Evolutionary conservation across 768 basidiomycete species (phyloP).

Genomic region (Grammothele lineata): DNA sequence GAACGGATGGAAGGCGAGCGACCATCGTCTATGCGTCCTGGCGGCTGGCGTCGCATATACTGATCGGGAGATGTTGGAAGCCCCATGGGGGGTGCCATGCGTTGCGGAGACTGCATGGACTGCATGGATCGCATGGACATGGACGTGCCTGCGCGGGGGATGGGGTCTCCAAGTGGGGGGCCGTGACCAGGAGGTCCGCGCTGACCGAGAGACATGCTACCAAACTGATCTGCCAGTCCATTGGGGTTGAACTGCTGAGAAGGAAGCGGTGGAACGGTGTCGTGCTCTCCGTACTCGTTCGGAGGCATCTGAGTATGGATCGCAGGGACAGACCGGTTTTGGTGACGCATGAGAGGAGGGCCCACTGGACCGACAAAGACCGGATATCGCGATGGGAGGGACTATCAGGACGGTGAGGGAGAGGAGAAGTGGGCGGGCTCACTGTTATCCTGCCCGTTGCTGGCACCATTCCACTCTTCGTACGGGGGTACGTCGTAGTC

Average conservation of each 20-base stretch:
- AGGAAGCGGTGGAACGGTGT: conserved; percentile 24
- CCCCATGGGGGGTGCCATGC: conserved; percentile 9
- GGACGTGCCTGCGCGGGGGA: conserved; percentile 53
- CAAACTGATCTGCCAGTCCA: conserved; percentile 46
- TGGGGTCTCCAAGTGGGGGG: conserved; percentile 37
- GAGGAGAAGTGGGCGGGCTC: conserved; percentile 9
- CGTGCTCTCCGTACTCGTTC: conserved; percentile 16
- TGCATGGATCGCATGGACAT: conserved; percentile 21
- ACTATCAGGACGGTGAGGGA: conserved; percentile 5
- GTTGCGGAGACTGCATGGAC: conserved; percentile 17
- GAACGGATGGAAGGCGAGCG: conserved; percentile 27
- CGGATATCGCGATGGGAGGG: background rate
- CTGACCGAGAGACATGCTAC: conserved; percentile 43
- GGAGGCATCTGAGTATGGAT: conserved; percentile 36
- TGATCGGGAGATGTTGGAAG: conserved; percentile 18
- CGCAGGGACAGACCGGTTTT: conserved; percentile 46
- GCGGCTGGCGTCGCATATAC: conserved; percentile 17
- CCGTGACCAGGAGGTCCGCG: conserved; percentile 34
- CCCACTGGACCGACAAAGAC: background rate
- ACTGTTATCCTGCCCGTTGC: conserved; percentile 14
- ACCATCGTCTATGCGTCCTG: conserved; percentile 10
- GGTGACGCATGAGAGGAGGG: conserved; percentile 35
- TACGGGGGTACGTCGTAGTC: conserved; percentile 1
- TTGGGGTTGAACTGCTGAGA: conserved; percentile 40
- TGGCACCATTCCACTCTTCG: background rate